Percentiles rank a stretch among this genome's conserved stretches.
Conservation (phyloP, 371 early-diverging fungal genomes). For the Mucor saturninus region DNA sequence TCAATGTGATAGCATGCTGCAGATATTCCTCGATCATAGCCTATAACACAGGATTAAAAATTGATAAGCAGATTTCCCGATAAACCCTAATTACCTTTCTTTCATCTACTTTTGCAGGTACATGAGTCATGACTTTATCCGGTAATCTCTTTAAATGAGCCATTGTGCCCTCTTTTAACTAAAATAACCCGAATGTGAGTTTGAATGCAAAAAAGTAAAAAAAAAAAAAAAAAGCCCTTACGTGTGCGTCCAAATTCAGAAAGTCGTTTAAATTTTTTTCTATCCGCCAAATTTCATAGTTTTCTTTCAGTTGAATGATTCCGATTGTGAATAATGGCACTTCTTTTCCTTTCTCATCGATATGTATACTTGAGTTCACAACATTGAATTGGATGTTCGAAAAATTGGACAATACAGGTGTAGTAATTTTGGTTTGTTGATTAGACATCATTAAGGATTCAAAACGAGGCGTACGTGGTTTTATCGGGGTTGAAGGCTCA, state of each 20-base stretch:
- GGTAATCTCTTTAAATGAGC: slow-evolving; percentile 72
- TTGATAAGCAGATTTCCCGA: background rate
- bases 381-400: slow-evolving; percentile 61
- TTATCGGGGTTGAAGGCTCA: slow-evolving; percentile 20
- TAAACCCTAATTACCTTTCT: slow-evolving; percentile 53
- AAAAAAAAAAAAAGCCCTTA: slow-evolving; percentile 32
- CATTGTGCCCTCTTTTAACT: slow-evolving; percentile 44
- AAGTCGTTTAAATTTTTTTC: slow-evolving; percentile 87
- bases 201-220: background rate
- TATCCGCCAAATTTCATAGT: slow-evolving; percentile 74
- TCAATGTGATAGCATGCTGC: slow-evolving; percentile 59
- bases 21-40: slow-evolving; percentile 67
- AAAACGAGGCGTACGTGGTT: slow-evolving; percentile 18
- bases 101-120: slow-evolving; percentile 72
- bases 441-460: slow-evolving; percentile 17
- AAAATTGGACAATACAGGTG: slow-evolving; percentile 18
- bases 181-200: background rate
- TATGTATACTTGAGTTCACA: slow-evolving; percentile 64
- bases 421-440: slow-evolving; percentile 1
- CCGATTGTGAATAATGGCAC: slow-evolving; percentile 59
- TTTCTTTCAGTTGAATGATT: slow-evolving; percentile 41
- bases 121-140: slow-evolving; percentile 70
- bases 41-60: background rate
- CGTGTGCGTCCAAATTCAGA: slow-evolving; percentile 71
- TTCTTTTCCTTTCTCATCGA: slow-evolving; percentile 76